A percentile compares a stretch with the other conserved stretches of the same genome.
Evolutionary conservation across 2,329 filamentous ascomycete genomes (phyloP).

Genomic region (Stagonosporopsis chrysanthemi): DNA sequence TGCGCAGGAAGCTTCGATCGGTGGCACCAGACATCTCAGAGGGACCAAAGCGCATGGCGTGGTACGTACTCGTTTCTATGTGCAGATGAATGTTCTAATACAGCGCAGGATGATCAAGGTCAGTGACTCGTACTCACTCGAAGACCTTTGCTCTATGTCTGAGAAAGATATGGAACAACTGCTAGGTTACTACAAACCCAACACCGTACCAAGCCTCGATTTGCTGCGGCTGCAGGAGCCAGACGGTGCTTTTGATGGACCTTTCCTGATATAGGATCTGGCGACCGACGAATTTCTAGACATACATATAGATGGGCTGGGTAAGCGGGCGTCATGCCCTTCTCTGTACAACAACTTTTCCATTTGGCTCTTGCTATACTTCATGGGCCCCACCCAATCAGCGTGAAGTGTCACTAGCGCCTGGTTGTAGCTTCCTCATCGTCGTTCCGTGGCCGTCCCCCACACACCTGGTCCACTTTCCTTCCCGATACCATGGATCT

Average conservation of each 20-base stretch:
- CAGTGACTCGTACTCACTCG: slow-evolving; percentile 84
- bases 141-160: slow-evolving; percentile 82
- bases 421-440: slow-evolving; percentile 1
- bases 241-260: slow-evolving; percentile 56
- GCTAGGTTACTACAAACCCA: slow-evolving; percentile 73
- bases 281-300: slow-evolving; percentile 1
- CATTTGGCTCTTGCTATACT: slow-evolving; percentile 9
- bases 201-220: slow-evolving; percentile 53
- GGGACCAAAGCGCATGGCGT: slow-evolving; percentile 88
- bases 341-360: slow-evolving; percentile 30
- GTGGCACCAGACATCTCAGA: slow-evolving; percentile 76
- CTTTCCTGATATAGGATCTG: slow-evolving; percentile 49
- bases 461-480: neutral
- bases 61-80: slow-evolving; percentile 58
- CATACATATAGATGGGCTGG: slow-evolving; percentile 7
- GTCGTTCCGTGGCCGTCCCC: neutral
- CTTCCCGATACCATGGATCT: slow-evolving; percentile 27
- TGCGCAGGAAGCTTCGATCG: slow-evolving; percentile 80
- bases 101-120: slow-evolving; percentile 82
- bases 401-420: slow-evolving; percentile 26
- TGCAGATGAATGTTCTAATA: slow-evolving; percentile 36
- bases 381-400: slow-evolving; percentile 30
- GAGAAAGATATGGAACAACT: slow-evolving; percentile 83
- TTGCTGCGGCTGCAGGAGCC: slow-evolving; percentile 52
- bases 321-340: slow-evolving; percentile 21